A percentile compares a stretch with the other conserved stretches of the same genome.
These are phyloP conservation scores for Starmerella geochares DNA, from an alignment of 805 yeast genomes.

Conservation along the genomic window DNA sequence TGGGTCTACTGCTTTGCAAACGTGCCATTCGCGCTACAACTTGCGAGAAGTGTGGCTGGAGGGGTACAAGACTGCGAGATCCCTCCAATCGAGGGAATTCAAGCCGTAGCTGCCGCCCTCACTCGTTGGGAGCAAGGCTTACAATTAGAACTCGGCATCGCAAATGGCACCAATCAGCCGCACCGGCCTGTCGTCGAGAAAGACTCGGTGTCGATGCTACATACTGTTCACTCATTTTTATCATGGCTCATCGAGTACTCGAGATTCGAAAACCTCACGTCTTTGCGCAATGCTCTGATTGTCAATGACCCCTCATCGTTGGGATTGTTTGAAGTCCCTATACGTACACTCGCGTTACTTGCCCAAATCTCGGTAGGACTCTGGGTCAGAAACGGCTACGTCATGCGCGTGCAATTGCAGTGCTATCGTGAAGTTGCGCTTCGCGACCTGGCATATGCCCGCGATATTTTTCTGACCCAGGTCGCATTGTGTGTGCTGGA, in stretches of 20 bases:
- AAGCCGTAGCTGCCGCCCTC: background rate
- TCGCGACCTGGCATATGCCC: conserved; percentile 68
- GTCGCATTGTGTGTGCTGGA: conserved; percentile 44
- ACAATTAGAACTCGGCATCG: conserved; percentile 8
- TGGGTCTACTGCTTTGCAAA: conserved; percentile 65
- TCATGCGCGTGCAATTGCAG: conserved; percentile 66
- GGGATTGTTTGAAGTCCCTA: conserved; percentile 55
- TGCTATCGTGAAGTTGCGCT: conserved; percentile 69
- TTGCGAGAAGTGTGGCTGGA: conserved; percentile 31
- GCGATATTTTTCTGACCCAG: conserved; percentile 71
- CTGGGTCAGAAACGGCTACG: conserved; percentile 91
- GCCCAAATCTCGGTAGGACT: conserved; percentile 80
- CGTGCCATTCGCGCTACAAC: conserved; percentile 53
- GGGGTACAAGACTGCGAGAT: conserved; percentile 24
- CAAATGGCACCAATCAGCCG: conserved; percentile 38
- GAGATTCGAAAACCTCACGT: conserved; percentile 22
- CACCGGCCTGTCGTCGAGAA: conserved; percentile 5
- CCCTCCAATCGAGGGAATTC: background rate
- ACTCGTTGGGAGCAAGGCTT: conserved; percentile 8
- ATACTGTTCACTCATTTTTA: conserved; percentile 66
- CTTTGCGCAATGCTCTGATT: conserved; percentile 23
- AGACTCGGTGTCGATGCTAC: conserved; percentile 57
- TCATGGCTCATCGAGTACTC: conserved; percentile 59
- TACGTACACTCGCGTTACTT: conserved; percentile 63
- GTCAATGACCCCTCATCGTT: background rate